These are phyloP conservation scores for Botrytis fabae DNA, from an alignment of 2,329 filamentous ascomycete species.

Conservation along the genomic window DNA sequence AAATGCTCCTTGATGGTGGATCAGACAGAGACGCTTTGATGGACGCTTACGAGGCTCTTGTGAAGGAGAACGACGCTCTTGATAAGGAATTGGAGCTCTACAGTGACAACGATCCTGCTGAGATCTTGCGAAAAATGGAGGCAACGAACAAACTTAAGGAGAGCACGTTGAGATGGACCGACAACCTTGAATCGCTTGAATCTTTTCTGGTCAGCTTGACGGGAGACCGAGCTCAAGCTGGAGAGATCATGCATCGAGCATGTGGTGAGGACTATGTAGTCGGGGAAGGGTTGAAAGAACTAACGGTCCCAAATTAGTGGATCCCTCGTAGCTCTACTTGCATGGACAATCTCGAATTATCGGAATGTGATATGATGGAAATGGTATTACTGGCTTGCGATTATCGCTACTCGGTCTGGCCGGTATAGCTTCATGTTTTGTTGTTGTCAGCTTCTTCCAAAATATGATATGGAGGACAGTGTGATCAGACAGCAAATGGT, in stretches of 20 bases:
- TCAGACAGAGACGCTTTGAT: constrained; percentile 36
- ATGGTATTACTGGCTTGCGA: constrained; percentile 11
- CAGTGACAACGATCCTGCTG: constrained; percentile 38
- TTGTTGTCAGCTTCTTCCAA: not conserved
- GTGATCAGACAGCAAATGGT: constrained; percentile 5
- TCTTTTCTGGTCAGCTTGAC: constrained; percentile 34
- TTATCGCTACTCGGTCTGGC: constrained; percentile 18
- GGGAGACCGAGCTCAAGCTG: constrained; percentile 42
- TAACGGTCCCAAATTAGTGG: constrained; percentile 27
- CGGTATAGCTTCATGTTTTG: constrained; percentile 18
- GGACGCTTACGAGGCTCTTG: constrained; percentile 34
- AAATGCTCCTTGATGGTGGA: constrained; percentile 37
- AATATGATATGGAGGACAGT: constrained; percentile 14
- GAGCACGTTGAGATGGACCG: constrained; percentile 39
- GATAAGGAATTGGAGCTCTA: constrained; percentile 40
- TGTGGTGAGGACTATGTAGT: constrained; percentile 52
- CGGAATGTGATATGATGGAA: not conserved
- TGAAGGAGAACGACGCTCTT: constrained; percentile 36
- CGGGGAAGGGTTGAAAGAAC: constrained; percentile 48
- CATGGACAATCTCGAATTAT: constrained; percentile 11
- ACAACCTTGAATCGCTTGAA: constrained; percentile 40
- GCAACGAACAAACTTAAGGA: constrained; percentile 37
- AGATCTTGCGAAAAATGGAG: constrained; percentile 36
- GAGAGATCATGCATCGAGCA: constrained; percentile 41
- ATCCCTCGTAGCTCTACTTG: constrained; percentile 17